Evolutionary conservation across 352 stramenopile genomes (phyloP), one percentile per base, ranked within the genome.

Genomic region (Phytophthora tubulina): DNA sequence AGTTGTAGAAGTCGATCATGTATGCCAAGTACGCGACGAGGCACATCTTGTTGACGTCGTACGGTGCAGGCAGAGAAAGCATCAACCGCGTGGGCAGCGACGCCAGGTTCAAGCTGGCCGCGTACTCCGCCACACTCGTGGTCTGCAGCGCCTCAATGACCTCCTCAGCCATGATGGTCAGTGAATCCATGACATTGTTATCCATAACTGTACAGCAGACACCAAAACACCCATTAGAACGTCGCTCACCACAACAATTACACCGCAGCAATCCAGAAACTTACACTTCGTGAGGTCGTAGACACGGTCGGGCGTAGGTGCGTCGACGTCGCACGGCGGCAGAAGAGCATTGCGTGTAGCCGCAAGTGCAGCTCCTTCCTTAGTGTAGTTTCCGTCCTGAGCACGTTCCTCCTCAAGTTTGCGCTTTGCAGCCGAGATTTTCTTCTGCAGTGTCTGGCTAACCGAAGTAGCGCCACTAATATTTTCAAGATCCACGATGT

Each of bases 201-300:
- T 89, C 76, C 51, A 96, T 68, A 78, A 96, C 88, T 95, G 46
- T 3, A 76, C 14, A 66, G 9, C 10, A 55, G 1, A 39, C 30
- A 61, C 9, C 30, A 57, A 21, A 64, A 33, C n/a, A 27, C 1
- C 21, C 10, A 46, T 69, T 33, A 79, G 42, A 31, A 51, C n/a
- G 7, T 59, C 5, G 21, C 41, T 11, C 27, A 44, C 13, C 35
- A 56, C 11, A 58, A 9, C 13, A 68, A 46, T 27, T 57, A 58
- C 70, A 38, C 4, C 10, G 48, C 11, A 63, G 33, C 14, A 66
- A 11, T 21, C 27, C 1, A 57, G 14, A 6, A 58, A 81, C 82
- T 65, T 91, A 95, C 88, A 94, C 72, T 93, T 94, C 49, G 71
- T 76, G n/a, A 96, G 72, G 67, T 80, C 77, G 76, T 96, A 96